These are phyloP conservation scores for Pseudognaphalium luteoalbum DNA, from an alignment of 129 eudicot species.

Conservation along the genomic window DNA sequence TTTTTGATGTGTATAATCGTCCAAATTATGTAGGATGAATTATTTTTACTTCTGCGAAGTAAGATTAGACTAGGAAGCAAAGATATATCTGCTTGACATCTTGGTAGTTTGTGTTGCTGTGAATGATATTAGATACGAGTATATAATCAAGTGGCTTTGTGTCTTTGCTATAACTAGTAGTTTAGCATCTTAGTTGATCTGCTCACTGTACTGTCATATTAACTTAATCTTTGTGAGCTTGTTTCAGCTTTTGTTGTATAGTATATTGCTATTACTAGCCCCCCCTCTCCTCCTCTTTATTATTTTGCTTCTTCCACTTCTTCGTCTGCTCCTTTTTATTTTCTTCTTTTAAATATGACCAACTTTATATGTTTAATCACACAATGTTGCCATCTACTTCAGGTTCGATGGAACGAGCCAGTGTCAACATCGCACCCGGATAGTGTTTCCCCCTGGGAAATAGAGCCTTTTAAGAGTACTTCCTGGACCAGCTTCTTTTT, in stretches of 20 bases:
- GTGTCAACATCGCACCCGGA: too few species aligned
- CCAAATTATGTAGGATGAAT: neutral
- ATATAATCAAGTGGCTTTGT: neutral
- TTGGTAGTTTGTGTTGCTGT: neutral
- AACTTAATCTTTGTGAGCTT: neutral
- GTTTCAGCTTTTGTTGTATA: neutral
- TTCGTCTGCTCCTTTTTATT: too few species aligned
- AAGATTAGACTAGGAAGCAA: too few species aligned
- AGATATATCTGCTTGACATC: neutral
- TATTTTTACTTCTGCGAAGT: neutral
- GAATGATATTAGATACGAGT: neutral
- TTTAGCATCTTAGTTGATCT: neutral
- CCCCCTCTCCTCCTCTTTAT: too few species aligned
- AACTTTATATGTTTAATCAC: neutral
- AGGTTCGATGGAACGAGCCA: neutral
- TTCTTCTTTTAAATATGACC: neutral
- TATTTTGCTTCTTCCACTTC: too few species aligned
- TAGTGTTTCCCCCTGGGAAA: too few species aligned
- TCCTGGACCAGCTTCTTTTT: too few species aligned
- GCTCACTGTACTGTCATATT: neutral
- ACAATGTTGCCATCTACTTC: neutral
- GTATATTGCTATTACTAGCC: neutral
- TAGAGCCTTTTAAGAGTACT: too few species aligned
- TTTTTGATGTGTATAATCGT: neutral
- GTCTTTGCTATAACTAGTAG: neutral